Evolutionary conservation across 306 rosid species (phyloP).

Genomic region (Sicyos baderoa): DNA sequence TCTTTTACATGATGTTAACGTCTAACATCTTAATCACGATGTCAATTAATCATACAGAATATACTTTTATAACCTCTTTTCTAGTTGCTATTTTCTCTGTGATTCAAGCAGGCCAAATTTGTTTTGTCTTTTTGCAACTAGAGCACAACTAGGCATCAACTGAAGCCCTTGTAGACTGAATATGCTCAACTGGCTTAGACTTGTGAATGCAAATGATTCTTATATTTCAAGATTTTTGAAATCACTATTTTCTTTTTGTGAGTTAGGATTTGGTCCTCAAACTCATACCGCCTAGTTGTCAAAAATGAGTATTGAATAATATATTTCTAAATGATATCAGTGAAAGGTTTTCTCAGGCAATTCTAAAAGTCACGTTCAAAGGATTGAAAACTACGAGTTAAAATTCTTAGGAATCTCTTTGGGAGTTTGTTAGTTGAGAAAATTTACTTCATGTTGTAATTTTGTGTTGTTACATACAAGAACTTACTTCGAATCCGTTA

Average conservation of each 20-base stretch:
- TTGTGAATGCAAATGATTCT: neutral
- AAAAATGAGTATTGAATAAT: neutral
- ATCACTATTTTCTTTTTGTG: neutral
- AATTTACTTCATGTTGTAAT: neutral
- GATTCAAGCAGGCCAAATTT: neutral
- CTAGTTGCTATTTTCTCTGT: conserved; percentile 1
- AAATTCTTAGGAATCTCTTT: neutral
- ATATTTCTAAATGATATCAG: neutral
- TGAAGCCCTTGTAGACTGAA: neutral
- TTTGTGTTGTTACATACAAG: too few relatives aligned
- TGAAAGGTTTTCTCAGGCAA: neutral
- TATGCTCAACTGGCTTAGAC: neutral
- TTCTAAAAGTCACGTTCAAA: neutral
- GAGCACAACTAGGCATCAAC: neutral
- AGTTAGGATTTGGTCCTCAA: neutral
- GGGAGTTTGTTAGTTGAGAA: neutral
- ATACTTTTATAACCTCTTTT: neutral
- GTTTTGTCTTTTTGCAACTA: neutral
- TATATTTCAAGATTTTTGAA: neutral
- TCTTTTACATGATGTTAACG: neutral
- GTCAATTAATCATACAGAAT: neutral
- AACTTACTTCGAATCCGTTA: too few relatives aligned
- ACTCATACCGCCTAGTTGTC: neutral
- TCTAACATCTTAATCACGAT: neutral
- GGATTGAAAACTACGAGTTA: neutral